phyloP scores from a whole-genome alignment of 2,329 filamentous ascomycete genomes.

The Kalmusia sp. region DNA sequence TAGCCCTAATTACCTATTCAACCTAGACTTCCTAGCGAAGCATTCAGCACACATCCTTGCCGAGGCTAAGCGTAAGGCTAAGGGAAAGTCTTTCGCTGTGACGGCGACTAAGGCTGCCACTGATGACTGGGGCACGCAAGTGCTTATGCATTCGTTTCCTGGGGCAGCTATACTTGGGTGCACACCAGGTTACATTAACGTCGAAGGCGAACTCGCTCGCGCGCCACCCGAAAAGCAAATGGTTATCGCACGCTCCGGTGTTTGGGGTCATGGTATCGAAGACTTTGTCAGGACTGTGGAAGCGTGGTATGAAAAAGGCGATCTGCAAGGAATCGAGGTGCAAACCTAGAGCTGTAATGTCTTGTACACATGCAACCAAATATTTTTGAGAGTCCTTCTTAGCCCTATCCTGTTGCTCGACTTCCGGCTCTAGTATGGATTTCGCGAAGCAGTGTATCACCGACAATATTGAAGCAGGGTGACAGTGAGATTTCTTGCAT shows the following conservation, averaged over 20 bases:
- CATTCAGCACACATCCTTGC: slow-evolving; percentile 22
- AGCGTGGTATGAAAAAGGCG: slow-evolving; percentile 15
- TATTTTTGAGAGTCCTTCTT: too few species aligned
- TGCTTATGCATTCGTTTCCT: slow-evolving; percentile 18
- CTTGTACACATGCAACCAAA: too few species aligned
- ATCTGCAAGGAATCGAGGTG: slow-evolving; percentile 10
- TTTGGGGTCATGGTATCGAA: slow-evolving; percentile 28
- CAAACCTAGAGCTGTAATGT: slow-evolving; percentile 9
- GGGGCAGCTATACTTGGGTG: slow-evolving; percentile 22
- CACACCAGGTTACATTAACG: slow-evolving; percentile 27
- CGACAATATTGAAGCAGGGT: too few species aligned
- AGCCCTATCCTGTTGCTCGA: too few species aligned
- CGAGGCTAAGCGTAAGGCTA: slow-evolving; percentile 14
- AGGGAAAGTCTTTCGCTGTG: slow-evolving; percentile 17
- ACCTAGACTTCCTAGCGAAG: slow-evolving; percentile 18
- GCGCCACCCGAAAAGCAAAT: slow-evolving; percentile 22
- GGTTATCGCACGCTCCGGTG: slow-evolving; percentile 20
- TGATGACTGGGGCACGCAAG: slow-evolving; percentile 22
- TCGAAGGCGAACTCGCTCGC: slow-evolving; percentile 23
- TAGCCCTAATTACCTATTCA: slow-evolving; percentile 22
- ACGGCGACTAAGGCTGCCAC: slow-evolving; percentile 14
- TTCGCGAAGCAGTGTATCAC: too few species aligned
- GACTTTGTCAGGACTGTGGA: slow-evolving; percentile 21
- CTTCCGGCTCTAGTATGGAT: too few species aligned
- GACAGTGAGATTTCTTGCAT: too few species aligned